Percentiles rank a stretch among this genome's conserved stretches.
Conservation (phyloP, 306 rosid species). For the Ormosia emarginata region DNA sequence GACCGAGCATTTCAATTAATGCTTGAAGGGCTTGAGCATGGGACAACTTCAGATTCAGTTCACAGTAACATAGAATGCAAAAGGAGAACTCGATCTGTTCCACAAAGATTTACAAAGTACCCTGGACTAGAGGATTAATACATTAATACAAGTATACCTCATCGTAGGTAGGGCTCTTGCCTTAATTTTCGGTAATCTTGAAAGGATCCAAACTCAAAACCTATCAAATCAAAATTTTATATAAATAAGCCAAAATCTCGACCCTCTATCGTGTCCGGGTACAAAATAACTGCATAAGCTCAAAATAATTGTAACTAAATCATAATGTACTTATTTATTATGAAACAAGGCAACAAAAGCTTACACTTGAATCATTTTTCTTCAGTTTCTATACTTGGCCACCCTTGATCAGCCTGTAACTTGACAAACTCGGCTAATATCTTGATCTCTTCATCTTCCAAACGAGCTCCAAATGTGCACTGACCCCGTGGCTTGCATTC, state of each 20-base stretch:
- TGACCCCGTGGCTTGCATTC: constrained; percentile 90
- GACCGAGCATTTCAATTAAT: too few relatives aligned
- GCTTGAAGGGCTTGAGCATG: too few relatives aligned
- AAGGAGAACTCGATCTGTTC: background rate
- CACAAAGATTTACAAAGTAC: background rate
- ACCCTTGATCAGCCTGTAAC: constrained; percentile 85
- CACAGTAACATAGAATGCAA: background rate
- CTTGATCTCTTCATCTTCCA: constrained; percentile 82
- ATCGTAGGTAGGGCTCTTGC: background rate
- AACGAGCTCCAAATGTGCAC: constrained; percentile 93
- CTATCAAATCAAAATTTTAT: background rate
- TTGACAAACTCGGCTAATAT: constrained; percentile 81
- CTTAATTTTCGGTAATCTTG: background rate
- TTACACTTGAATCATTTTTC: constrained; percentile 34
- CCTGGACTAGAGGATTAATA: too few relatives aligned
- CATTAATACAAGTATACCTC: background rate
- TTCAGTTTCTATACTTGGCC: constrained; percentile 47
- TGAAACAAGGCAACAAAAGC: background rate
- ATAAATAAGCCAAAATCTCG: background rate
- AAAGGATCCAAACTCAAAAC: background rate
- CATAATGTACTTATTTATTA: background rate
- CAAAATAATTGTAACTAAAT: background rate
- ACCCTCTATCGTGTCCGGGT: background rate
- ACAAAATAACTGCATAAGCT: background rate
- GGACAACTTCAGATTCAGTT: too few relatives aligned